Base-by-base conservation (phyloP, 805 yeast species). In the Starmerella geochares region DNA sequence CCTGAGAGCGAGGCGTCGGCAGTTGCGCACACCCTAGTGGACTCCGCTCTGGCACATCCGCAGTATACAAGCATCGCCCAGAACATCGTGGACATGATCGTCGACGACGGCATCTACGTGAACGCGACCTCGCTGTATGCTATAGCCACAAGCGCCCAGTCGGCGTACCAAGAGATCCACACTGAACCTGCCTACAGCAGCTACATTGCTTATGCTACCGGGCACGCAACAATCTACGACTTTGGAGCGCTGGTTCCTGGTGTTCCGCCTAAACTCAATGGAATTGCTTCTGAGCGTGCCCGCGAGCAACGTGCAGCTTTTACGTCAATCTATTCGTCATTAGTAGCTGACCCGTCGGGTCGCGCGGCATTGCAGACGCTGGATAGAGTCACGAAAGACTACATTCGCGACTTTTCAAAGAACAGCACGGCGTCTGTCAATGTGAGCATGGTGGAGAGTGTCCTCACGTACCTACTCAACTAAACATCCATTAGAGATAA, bases 1-100 rank as follows among this genome's bases (percentile, higher is more conserved):
- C 45, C 54, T 16, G 46, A 16, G 33, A 25, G 21, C 10, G 41
- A 41, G 23, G 57, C 57, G 33, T 51, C 54, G 11, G 48, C 54
- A 4, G 54, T 49, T 4, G 57, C 57, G 13, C 33, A 42, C 40
- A 38, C 25, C 14, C 41, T 54, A 23, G 37, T 51, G 9, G 54
- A 54, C 5, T 50, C 25, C 14, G 54, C 32, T 3, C 46, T 54
- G 13, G 25, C 20, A 13, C 54, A 48, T 11, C 49, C 54, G 2
- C 52, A 54, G 48, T 52, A 35, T 41, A 51, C 57, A 3, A n/a
- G 24, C 11, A 28, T 54, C 11, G 51, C 54, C 3, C 17, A 31
- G 8, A 46, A 51, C 19, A 46, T 40, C 5, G 16, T 45, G 23
- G 23, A 35, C 16, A 20, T 28, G 29, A 38, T 40, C 46, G 41